These are phyloP conservation scores for Westerdykella sp. DNA, from an alignment of 2,329 filamentous ascomycete species.

Conservation along the genomic window DNA sequence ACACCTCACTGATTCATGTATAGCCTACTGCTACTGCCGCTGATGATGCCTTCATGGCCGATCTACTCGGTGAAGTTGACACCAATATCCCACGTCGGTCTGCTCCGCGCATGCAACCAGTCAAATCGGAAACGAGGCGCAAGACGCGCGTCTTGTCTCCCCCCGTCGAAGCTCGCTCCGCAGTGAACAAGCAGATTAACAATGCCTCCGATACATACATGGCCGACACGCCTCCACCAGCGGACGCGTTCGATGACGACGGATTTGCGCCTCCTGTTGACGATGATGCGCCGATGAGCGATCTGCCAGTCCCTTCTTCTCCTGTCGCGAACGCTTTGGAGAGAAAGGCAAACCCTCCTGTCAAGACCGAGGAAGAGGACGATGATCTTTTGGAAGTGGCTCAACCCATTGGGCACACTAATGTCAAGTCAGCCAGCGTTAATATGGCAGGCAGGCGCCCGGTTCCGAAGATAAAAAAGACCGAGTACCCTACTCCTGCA, in stretches of 20 bases:
- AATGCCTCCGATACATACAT: slow-evolving; percentile 40
- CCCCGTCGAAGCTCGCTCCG: slow-evolving; percentile 47
- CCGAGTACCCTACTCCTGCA: slow-evolving; percentile 61
- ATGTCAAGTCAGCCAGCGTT: slow-evolving; percentile 63
- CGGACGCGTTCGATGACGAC: slow-evolving; percentile 44
- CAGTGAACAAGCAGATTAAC: slow-evolving; percentile 14
- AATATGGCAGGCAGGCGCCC: slow-evolving; percentile 80
- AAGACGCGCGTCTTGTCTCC: slow-evolving; percentile 78
- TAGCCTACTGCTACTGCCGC: slow-evolving; percentile 74
- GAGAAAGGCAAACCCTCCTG: slow-evolving; percentile 54
- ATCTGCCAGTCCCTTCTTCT: slow-evolving; percentile 72
- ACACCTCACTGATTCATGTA: slow-evolving; percentile 14
- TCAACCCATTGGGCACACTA: slow-evolving; percentile 59
- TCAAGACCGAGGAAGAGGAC: slow-evolving; percentile 62
- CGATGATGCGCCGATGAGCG: slow-evolving; percentile 76
- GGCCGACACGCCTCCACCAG: slow-evolving; percentile 36
- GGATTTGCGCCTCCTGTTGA: slow-evolving; percentile 52
- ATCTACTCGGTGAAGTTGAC: slow-evolving; percentile 82
- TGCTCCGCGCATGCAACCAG: slow-evolving; percentile 52
- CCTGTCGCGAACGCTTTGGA: slow-evolving; percentile 73
- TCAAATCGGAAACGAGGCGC: slow-evolving; percentile 69
- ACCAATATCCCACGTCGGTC: slow-evolving; percentile 56
- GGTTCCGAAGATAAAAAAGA: slow-evolving; percentile 64
- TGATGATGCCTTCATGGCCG: slow-evolving; percentile 80
- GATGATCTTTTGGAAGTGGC: slow-evolving; percentile 81